phyloP scores from a whole-genome alignment of 208 protist genomes.

The Angomonas ambiguus region DNA sequence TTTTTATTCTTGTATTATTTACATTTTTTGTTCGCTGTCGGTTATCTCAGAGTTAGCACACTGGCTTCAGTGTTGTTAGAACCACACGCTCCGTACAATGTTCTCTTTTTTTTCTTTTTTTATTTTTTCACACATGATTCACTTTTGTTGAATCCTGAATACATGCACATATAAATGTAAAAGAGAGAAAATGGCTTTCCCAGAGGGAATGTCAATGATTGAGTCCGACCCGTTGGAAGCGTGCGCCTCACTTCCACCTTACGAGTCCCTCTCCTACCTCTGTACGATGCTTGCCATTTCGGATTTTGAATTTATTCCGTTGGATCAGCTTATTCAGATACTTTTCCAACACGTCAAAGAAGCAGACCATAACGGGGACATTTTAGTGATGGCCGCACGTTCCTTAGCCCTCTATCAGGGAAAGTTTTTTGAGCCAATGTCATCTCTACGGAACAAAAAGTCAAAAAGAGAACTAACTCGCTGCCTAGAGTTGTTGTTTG shows the following conservation, averaged over 20 bases:
- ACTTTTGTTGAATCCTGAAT: not conserved
- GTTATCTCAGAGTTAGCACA: not conserved
- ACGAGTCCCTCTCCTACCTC: slow-evolving; percentile 18
- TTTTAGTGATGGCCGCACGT: slow-evolving; percentile 61
- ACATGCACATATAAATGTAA: no score
- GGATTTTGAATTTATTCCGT: slow-evolving; percentile 19
- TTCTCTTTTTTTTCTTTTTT: not conserved
- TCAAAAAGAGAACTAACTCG: not conserved
- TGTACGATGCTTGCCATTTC: slow-evolving; percentile 32
- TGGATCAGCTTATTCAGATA: slow-evolving; percentile 21
- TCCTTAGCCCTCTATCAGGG: slow-evolving; percentile 25
- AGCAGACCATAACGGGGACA: slow-evolving; percentile 49
- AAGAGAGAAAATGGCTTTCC: no score
- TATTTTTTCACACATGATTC: no score
- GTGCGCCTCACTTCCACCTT: not conserved
- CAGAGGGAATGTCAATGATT: no score
- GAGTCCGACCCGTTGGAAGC: no score
- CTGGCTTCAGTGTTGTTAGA: not conserved
- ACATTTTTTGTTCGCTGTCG: slow-evolving; percentile 11
- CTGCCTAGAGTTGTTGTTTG: no score
- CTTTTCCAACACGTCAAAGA: slow-evolving; percentile 24
- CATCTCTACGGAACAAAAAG: not conserved
- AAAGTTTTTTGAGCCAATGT: no score
- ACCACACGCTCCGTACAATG: not conserved
- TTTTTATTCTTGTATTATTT: not conserved